Base-by-base conservation (phyloP, 192 early-diverging fungal species). In the Coemansia sp. region DNA sequence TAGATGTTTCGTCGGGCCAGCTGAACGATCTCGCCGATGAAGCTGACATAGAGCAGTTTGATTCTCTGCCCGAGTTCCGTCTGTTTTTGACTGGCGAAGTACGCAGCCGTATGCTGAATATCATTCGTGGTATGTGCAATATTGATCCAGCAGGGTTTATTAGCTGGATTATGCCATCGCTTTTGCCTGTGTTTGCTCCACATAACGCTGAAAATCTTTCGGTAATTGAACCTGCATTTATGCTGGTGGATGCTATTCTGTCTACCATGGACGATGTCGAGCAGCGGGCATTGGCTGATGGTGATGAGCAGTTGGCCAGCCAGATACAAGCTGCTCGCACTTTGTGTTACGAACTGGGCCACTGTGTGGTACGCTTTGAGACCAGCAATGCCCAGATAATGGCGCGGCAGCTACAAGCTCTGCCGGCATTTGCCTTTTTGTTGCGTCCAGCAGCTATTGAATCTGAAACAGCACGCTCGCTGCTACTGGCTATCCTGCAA, bases 361-460 rank as follows among this genome's bases (percentile, higher is more conserved):
- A 38, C 5, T 42, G 42, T 19, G 60, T 70, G 1, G 59, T 70
- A 0, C 19, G 50, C n/a, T 56, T 59, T 10, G 15, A n/a, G 0
- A 12, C 43, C 12, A 16, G 20, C 20, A 18, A 46, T n/a, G 26
- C 46, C 19, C 36, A 35, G 16, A 38, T 60, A 53, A 33, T 19
- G 2, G 41, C 43, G 6, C 42, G 63, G 23, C 74, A 63, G 43
- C 60, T 77, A 43, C 47, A 70, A 43, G 67, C 68, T 49, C 74
- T 77, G 18, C 68, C 74, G 23, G 40, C 74, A 28, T 59, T 77
- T 33, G 50, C 74, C 35, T 77, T 77, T 11, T 53, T 77, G 48
- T 45, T 77, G 59, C 74, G 74, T 11, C 55, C 62, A 5, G 46
- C 36, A 1, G 59, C 73, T 0, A 39, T 66, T 35, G 50, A 41